Conservation (phyloP, 192 early-diverging fungal species). For the Coemansia guatemalensis region DNA sequence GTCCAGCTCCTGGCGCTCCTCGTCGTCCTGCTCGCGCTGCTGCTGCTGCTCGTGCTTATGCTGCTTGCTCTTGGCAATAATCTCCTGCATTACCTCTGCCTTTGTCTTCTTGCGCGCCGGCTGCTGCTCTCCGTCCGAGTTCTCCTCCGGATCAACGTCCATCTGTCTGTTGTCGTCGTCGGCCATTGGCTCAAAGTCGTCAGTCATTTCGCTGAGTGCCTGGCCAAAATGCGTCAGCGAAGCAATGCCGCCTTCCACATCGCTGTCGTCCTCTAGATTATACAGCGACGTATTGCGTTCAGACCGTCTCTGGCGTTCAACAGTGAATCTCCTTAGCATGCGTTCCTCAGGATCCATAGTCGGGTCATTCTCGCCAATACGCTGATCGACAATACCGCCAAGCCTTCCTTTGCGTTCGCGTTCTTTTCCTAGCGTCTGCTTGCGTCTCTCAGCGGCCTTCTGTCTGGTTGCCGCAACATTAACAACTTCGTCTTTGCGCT, state of each 20-base stretch:
- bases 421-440: constrained; percentile 81
- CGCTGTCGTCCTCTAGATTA: constrained; percentile 79
- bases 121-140: constrained; percentile 11
- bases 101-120: constrained; percentile 72
- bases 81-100: constrained; percentile 94
- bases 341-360: constrained; percentile 91
- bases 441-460: constrained; percentile 82
- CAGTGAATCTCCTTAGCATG: constrained; percentile 92
- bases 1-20: constrained; percentile 80
- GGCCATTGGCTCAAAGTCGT: constrained; percentile 75
- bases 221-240: constrained; percentile 94
- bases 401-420: constrained; percentile 65
- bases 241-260: constrained; percentile 56
- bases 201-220: constrained; percentile 72
- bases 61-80: constrained; percentile 96
- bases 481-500: constrained; percentile 78
- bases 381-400: constrained; percentile 82
- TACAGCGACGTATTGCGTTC: constrained; percentile 55
- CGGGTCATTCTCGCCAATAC: constrained; percentile 92
- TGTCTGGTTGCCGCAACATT: constrained; percentile 80
- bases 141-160: constrained; percentile 38
- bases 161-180: constrained; percentile 53
- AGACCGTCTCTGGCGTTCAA: constrained; percentile 66
- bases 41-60: constrained; percentile 93
- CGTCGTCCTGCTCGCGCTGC: constrained; percentile 83